A percentile compares a stretch with the other conserved stretches of the same genome.
phyloP scores from a whole-genome alignment of 2,329 filamentous ascomycete species.

The Ceratocystis alfenasii region DNA sequence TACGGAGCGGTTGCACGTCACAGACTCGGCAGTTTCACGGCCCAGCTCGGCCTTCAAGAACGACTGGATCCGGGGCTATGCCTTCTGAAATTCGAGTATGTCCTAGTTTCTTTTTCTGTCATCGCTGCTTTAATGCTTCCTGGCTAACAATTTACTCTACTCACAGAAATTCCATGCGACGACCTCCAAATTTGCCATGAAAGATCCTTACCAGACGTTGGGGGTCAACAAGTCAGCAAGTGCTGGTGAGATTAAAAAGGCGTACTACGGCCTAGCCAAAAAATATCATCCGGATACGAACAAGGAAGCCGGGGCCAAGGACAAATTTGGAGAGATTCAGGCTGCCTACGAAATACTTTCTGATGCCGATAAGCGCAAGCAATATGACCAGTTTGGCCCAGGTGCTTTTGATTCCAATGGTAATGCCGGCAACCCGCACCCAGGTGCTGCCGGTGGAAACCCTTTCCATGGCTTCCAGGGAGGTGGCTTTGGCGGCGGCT shows the following conservation, averaged over 20 bases:
- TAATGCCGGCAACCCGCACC: conserved; percentile 32
- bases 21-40: conserved; percentile 29
- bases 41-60: conserved; percentile 11
- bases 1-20: conserved; percentile 31
- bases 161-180: conserved; percentile 50
- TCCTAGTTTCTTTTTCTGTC: not conserved
- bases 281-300: conserved; percentile 98
- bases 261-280: conserved; percentile 94
- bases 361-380: conserved; percentile 83
- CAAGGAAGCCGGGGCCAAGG: conserved; percentile 86
- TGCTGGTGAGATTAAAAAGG: conserved; percentile 86
- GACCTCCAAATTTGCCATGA: conserved; percentile 37
- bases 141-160: not conserved
- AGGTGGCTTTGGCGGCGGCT: conserved; percentile 63
- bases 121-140: not conserved
- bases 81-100: conserved; percentile 9
- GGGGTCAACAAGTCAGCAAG: conserved; percentile 76
- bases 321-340: conserved; percentile 88
- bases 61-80: conserved; percentile 10
- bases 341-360: conserved; percentile 87
- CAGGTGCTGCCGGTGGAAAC: conserved; percentile 43
- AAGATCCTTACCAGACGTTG: conserved; percentile 78
- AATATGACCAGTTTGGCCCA: conserved; percentile 81
- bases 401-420: conserved; percentile 74
- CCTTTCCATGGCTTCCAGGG: conserved; percentile 51